These are phyloP conservation scores for Populus euphratica DNA, from an alignment of 345 rosid genomes.

Conservation along the genomic window DNA sequence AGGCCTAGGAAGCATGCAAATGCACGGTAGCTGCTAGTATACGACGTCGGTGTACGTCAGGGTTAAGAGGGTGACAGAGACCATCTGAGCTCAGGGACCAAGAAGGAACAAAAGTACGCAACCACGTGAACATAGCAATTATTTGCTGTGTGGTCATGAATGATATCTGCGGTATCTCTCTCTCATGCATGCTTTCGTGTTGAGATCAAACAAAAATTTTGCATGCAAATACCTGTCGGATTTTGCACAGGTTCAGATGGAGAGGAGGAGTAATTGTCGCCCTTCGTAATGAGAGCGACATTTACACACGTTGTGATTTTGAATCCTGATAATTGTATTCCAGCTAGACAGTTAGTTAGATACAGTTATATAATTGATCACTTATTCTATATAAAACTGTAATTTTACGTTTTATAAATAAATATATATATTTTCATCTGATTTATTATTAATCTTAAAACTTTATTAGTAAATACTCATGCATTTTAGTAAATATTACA, in stretches of 20 bases:
- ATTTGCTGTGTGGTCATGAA: neutral
- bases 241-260: neutral
- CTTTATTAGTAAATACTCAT: no score
- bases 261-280: no score
- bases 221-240: neutral
- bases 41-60: neutral
- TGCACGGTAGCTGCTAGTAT: neutral
- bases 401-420: no score
- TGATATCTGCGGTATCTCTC: neutral
- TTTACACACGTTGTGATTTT: no score
- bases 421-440: no score
- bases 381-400: no score
- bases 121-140: constrained; percentile 12
- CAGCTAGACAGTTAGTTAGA: no score
- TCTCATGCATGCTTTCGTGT: neutral
- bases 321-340: no score
- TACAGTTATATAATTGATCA: no score
- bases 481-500: no score
- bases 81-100: neutral
- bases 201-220: neutral
- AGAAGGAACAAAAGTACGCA: neutral
- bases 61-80: neutral
- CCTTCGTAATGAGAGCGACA: no score
- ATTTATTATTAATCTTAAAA: no score
- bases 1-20: neutral